Evolutionary conservation across 352 stramenopile species (phyloP).

Genomic region (Ophiocytium majus): DNA sequence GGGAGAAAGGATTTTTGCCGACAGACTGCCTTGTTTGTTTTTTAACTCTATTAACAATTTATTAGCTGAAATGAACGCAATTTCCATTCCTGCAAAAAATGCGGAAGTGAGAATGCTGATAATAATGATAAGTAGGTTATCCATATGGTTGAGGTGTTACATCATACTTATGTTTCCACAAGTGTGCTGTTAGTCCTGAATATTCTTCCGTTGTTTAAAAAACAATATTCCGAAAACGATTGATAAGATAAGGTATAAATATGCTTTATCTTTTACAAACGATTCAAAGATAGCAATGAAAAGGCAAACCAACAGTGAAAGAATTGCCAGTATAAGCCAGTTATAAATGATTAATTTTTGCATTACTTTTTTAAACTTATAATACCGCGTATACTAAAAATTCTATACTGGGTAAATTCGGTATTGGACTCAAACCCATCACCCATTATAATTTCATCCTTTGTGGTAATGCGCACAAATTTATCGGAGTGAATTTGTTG

Average conservation of each 20-base stretch:
- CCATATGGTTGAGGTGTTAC: too few species aligned
- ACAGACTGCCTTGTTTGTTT: too few species aligned
- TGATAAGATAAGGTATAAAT: conserved; percentile 7
- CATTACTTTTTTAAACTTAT: neutral
- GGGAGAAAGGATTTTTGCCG: too few species aligned
- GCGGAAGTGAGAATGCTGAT: too few species aligned
- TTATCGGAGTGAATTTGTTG: neutral
- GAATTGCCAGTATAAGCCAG: neutral
- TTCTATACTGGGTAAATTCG: neutral
- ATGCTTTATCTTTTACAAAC: neutral
- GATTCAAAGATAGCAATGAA: neutral
- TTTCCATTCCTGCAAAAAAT: too few species aligned
- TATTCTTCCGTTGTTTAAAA: neutral
- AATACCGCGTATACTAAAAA: neutral
- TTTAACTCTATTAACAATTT: too few species aligned
- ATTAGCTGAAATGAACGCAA: too few species aligned
- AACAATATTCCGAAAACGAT: neutral
- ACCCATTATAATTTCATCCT: neutral
- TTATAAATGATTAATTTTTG: neutral
- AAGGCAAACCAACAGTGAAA: neutral
- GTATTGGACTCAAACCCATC: neutral
- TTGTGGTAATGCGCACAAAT: neutral
- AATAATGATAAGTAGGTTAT: too few species aligned
- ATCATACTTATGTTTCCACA: too few species aligned
- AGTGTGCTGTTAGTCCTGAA: conserved; percentile 4